Evolutionary conservation across 179 eudicot species (phyloP), one percentile per base, ranked within the genome.

Genomic region (Actinidia arguta): DNA sequence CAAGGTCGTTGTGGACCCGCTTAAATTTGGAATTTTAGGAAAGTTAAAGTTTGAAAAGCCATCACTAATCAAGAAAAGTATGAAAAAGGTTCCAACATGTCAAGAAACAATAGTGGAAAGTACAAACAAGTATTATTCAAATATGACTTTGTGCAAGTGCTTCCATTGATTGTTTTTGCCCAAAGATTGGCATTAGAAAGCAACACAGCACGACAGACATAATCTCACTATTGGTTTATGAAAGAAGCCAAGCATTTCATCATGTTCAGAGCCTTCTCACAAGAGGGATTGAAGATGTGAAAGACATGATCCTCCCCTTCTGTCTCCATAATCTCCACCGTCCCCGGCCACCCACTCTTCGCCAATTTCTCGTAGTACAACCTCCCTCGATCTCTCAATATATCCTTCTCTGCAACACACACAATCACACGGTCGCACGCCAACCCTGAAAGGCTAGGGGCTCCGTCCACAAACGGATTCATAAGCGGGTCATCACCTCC

Each of bases 271-370:
- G 90, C 86, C 76, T 83, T 86, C 22, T 89, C 90, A 73, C 84
- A 8, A 63, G 56, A 56, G 0, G 92, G 89, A 76, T 75, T 63
- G 10, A 83, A 64, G 5, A 91, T 59, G 59, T 88, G 87, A 31
- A 86, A 91, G 1, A 85, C 91, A 82, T 91, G 94, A 16, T 79
- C 89, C 36, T 88, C 91, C 0, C 83, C 90, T 77, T 88, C 83
- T 22, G 55, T 64, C 18, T 88, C 92, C 39, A 81, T 48, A n/a
- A 86, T 6, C 87, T 90, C 90, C 39, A 83, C 86, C 8, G 16
- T 79, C 10, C 92, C 92, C 36, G 9, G 16, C 87, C 88, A 91
- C 12, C 85, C 91, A 64, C 88, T 91, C 76, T 69, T 83, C 42
- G 14, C 72, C 78, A 91, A 58, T 0, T 61, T 66, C 11, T 88